phyloP scores from a whole-genome alignment of 176 grass and related monocot genomes.

The maize (Zea mays) region DNA sequence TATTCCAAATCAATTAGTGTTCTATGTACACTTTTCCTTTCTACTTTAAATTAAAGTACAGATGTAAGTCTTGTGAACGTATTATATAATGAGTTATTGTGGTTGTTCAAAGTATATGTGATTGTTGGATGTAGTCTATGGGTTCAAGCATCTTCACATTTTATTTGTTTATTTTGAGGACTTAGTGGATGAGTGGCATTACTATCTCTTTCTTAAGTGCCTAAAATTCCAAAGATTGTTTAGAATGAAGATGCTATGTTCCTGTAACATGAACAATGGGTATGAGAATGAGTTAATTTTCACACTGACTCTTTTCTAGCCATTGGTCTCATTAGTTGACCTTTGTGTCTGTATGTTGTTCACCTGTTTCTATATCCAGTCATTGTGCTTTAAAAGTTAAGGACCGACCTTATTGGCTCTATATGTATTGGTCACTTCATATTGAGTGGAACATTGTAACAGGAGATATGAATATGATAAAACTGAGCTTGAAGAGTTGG shows the following conservation, averaged over 20 bases:
- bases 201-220: conserved; percentile 10
- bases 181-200: not conserved
- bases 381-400: not conserved
- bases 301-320: not conserved
- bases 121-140: not conserved
- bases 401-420: not conserved
- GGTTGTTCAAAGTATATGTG: not conserved
- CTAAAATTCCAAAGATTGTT: not conserved
- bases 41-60: not conserved
- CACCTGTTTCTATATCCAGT: not conserved
- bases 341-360: not conserved
- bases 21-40: not conserved
- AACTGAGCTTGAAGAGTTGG: not conserved
- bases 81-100: not conserved
- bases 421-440: not conserved
- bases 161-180: not conserved
- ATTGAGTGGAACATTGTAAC: not conserved
- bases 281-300: not conserved
- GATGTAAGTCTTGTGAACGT: not conserved
- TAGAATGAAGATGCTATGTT: not conserved
- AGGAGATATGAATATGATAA: not conserved
- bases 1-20: too few species aligned
- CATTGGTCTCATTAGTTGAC: not conserved
- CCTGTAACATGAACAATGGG: not conserved
- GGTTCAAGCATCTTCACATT: not conserved